These are phyloP conservation scores for Penicillium tannophilum DNA, from an alignment of 495 filamentous ascomycete genomes.

Conservation along the genomic window DNA sequence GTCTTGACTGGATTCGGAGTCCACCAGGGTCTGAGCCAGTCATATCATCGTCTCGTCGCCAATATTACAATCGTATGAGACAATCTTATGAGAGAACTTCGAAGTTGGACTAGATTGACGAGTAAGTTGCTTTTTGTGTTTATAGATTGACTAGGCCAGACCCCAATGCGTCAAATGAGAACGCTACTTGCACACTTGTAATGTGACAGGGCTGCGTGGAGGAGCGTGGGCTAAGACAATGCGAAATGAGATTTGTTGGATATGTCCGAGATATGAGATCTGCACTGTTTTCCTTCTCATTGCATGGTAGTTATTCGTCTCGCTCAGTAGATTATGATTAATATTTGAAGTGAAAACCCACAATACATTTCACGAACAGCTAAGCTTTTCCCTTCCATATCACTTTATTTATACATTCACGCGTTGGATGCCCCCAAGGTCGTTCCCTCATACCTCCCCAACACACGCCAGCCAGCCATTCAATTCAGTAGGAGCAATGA, in stretches of 20 bases:
- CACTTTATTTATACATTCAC: no score
- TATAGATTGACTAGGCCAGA: constrained; percentile 1
- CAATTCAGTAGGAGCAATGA: no score
- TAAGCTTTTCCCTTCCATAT: no score
- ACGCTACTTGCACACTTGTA: not conserved
- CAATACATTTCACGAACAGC: no score
- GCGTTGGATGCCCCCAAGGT: no score
- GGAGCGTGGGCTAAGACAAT: not conserved
- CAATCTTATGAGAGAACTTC: constrained; percentile 3
- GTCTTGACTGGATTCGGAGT: constrained; percentile 9
- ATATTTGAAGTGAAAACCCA: no score
- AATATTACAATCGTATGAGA: not conserved
- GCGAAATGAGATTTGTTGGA: not conserved
- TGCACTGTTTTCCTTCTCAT: not conserved
- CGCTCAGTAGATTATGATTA: no score
- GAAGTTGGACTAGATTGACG: not conserved
- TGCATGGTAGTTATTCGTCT: not conserved
- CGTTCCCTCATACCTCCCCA: no score
- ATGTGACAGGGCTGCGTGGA: constrained; percentile 8
- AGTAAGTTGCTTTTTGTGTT: not conserved
- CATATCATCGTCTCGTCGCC: not conserved
- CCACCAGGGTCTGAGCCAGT: constrained; percentile 2
- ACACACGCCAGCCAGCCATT: no score
- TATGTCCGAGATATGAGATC: not conserved
- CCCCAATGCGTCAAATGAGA: not conserved